phyloP scores from a whole-genome alignment of 1,284 basidiomycete species.

The Ceratobasidium sp. region DNA sequence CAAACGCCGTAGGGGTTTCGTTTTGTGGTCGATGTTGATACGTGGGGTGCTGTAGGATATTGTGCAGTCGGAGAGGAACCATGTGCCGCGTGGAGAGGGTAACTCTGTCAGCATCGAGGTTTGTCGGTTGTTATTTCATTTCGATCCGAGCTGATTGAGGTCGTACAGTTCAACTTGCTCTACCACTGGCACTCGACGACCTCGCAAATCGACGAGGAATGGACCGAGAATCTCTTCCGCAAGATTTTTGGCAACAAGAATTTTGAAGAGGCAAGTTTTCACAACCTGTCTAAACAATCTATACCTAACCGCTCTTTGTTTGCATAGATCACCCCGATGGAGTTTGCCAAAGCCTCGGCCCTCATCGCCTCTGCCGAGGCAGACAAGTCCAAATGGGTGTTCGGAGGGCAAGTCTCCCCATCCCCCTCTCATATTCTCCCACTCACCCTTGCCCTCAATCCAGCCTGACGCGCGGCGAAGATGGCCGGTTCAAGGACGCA shows the following conservation, averaged over 20 bases:
- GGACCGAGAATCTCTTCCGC: conserved; percentile 65
- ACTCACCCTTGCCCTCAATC: conserved; percentile 43
- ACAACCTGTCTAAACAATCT: conserved; percentile 51
- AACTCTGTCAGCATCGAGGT: conserved; percentile 82
- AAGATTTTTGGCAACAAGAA: conserved; percentile 66
- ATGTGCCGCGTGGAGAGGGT: conserved; percentile 56
- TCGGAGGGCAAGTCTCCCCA: conserved; percentile 63
- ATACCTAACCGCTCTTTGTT: conserved; percentile 53
- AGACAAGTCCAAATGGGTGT: conserved; percentile 66
- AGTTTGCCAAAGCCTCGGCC: conserved; percentile 52
- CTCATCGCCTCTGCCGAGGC: conserved; percentile 9
- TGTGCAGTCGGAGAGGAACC: conserved; percentile 25
- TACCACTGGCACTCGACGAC: conserved; percentile 86
- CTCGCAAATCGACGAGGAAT: conserved; percentile 73
- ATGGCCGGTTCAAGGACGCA: conserved; percentile 74
- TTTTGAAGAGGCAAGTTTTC: conserved; percentile 57
- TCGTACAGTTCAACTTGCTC: conserved; percentile 76
- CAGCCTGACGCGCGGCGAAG: conserved; percentile 70
- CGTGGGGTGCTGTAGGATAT: conserved; percentile 6
- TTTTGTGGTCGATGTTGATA: too few relatives aligned
- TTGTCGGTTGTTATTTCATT: conserved; percentile 48
- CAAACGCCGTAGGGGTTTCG: too few relatives aligned
- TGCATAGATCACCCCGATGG: conserved; percentile 61
- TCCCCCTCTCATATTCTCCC: conserved; percentile 41
- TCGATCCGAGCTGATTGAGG: not conserved